Conservation (phyloP, 495 filamentous ascomycete species). For the Daldinia grandis region DNA sequence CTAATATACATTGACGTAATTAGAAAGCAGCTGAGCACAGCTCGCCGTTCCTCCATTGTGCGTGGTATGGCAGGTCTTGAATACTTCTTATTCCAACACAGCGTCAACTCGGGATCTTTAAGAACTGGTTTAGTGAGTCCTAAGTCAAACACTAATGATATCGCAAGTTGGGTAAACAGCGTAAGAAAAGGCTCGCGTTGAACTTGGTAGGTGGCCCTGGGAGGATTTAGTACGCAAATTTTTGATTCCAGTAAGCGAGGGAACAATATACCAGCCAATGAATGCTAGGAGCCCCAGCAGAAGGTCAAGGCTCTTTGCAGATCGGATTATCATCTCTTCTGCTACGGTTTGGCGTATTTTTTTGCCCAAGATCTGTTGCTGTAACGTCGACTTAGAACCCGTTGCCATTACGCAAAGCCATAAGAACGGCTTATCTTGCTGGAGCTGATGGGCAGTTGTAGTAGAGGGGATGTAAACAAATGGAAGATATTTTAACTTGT, state of each 20-base stretch:
- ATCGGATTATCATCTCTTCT: neutral
- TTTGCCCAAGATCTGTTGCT: neutral
- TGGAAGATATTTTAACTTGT: neutral
- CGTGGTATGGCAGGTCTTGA: neutral
- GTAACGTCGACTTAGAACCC: neutral
- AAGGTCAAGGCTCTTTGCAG: neutral
- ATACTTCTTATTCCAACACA: slow-evolving; percentile 3
- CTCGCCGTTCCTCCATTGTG: slow-evolving; percentile 7
- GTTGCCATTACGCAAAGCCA: neutral
- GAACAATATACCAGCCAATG: neutral
- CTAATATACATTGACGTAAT: neutral
- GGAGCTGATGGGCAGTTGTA: neutral
- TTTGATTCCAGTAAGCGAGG: neutral
- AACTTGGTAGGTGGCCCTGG: neutral
- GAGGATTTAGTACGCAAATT: neutral
- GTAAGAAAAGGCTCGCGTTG: neutral
- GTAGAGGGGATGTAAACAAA: neutral
- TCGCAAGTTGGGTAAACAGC: neutral
- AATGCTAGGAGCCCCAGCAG: neutral
- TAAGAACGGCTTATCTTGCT: neutral
- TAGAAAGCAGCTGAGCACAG: slow-evolving; percentile 7
- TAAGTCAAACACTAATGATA: neutral
- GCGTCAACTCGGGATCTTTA: neutral
- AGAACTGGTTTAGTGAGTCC: neutral
- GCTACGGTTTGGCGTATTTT: neutral